Percentiles rank a stretch among this genome's conserved stretches.
phyloP scores from a whole-genome alignment of 345 rosid species.

The Eucalyptus erythrocorys region DNA sequence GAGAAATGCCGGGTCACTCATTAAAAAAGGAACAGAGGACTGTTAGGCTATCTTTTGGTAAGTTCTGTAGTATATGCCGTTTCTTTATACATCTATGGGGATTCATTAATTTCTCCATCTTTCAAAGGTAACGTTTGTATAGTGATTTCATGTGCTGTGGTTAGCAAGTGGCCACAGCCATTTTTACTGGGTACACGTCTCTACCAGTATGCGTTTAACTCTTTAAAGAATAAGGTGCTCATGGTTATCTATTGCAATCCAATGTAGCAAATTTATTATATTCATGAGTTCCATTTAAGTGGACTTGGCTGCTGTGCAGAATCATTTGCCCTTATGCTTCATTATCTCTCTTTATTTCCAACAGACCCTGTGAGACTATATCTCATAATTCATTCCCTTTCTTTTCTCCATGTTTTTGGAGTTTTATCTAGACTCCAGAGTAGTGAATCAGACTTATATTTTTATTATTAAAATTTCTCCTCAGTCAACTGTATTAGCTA shows the following conservation, averaged over 20 bases:
- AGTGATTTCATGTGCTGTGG: not conserved
- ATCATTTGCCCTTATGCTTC: not conserved
- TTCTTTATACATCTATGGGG: not conserved
- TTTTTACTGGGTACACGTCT: not conserved
- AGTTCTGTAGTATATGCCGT: not conserved
- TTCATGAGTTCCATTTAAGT: not conserved
- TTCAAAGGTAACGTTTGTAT: not conserved
- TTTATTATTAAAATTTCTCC: not conserved
- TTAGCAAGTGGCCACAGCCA: not conserved
- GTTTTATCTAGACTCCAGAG: not conserved
- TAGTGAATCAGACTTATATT: not conserved
- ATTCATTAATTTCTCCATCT: not conserved
- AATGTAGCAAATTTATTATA: not conserved
- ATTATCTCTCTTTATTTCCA: not conserved
- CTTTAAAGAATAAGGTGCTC: not conserved
- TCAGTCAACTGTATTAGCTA: not conserved
- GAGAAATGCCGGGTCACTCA: not conserved
- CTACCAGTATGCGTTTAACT: not conserved
- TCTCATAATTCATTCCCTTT: not conserved
- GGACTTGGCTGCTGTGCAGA: not conserved
- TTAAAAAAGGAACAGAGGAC: not conserved
- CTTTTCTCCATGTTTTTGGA: not conserved
- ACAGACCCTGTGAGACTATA: not conserved
- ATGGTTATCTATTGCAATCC: not conserved
- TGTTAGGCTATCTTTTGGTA: not conserved